Evolutionary conservation across 257 asterid species (phyloP).

Genomic region (Nemophila menziesii): DNA sequence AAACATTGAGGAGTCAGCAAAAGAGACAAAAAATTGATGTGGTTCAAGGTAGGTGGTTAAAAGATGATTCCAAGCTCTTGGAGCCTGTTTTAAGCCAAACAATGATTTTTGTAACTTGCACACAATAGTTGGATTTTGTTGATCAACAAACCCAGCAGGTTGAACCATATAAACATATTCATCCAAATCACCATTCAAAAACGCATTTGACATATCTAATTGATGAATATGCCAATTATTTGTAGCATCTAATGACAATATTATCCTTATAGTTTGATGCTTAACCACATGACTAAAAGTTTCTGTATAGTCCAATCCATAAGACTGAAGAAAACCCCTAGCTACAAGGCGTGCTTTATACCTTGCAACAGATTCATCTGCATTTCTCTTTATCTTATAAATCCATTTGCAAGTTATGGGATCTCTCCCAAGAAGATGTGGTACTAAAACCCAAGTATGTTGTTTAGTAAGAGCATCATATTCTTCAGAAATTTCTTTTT

Average conservation of each 20-base stretch:
- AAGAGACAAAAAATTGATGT: not conserved
- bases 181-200: not conserved
- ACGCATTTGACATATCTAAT: constrained; percentile 2
- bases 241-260: not conserved
- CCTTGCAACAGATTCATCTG: too few species aligned
- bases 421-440: not conserved
- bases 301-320: not conserved
- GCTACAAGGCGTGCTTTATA: too few species aligned
- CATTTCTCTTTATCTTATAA: not conserved
- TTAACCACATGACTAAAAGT: constrained; percentile 3
- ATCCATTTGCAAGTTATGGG: constrained; percentile 1
- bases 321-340: not conserved
- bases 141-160: not conserved
- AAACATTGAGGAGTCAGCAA: not conserved
- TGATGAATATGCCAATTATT: not conserved
- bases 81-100: constrained; percentile 1
- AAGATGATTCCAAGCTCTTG: not conserved
- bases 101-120: not conserved
- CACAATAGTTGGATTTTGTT: not conserved
- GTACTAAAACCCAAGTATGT: not conserved
- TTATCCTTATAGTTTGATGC: not conserved
- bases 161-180: not conserved
- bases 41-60: not conserved
- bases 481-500: not conserved
- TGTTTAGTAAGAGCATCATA: not conserved